These are phyloP conservation scores for Fusarium paranaense DNA, from an alignment of 2,329 filamentous ascomycete genomes.

Conservation along the genomic window DNA sequence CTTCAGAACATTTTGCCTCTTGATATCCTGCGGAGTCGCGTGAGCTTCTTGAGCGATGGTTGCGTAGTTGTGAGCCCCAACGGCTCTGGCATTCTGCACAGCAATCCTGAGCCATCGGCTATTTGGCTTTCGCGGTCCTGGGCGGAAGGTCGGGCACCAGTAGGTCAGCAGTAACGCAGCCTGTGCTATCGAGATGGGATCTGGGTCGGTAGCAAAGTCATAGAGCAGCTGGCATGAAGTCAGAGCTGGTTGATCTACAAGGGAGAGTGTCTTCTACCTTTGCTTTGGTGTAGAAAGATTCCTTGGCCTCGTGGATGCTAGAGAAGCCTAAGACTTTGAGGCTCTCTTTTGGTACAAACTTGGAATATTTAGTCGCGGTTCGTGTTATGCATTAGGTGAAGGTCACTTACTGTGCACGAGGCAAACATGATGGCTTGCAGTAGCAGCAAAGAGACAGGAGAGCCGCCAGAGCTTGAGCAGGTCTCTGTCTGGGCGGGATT, in stretches of 20 bases:
- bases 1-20: slow-evolving; percentile 23
- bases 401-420: slow-evolving; percentile 30
- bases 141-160: slow-evolving; percentile 34
- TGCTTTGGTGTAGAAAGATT: slow-evolving; percentile 37
- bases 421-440: slow-evolving; percentile 38
- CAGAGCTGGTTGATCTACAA: background rate
- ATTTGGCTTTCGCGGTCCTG: slow-evolving; percentile 24
- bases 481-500: slow-evolving; percentile 5
- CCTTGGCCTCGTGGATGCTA: slow-evolving; percentile 28
- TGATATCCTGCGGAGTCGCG: slow-evolving; percentile 8
- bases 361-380: slow-evolving; percentile 1
- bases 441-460: slow-evolving; percentile 27
- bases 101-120: slow-evolving; percentile 34
- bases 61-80: slow-evolving; percentile 25
- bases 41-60: background rate
- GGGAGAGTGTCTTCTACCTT: slow-evolving; percentile 9
- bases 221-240: slow-evolving; percentile 23
- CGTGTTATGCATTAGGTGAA: background rate
- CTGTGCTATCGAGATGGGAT: slow-evolving; percentile 33
- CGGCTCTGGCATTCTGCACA: slow-evolving; percentile 24
- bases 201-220: slow-evolving; percentile 33
- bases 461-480: background rate
- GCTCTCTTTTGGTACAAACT: slow-evolving; percentile 29
- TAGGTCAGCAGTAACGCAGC: slow-evolving; percentile 30
- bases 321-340: slow-evolving; percentile 29